Evolutionary conservation across 495 filamentous ascomycete species (phyloP).

Genomic region (Bacidia gigantensis): DNA sequence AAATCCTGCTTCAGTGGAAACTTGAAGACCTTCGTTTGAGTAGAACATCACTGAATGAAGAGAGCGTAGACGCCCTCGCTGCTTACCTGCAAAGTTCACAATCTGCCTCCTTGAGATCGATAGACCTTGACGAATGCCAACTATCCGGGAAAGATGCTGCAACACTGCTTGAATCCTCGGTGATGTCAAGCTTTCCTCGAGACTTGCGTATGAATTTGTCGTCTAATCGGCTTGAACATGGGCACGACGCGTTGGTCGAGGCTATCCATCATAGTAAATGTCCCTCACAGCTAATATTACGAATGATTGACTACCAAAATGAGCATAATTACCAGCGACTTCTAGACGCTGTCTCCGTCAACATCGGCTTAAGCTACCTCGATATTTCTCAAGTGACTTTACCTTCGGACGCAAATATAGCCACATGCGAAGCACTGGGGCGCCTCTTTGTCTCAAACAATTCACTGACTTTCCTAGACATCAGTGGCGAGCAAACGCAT

Average conservation of each 20-base stretch:
- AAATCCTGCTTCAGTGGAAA: conserved; percentile 57
- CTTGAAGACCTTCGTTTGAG: conserved; percentile 62
- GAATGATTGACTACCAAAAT: conserved; percentile 73
- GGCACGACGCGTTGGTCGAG: conserved; percentile 53
- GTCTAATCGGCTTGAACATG: conserved; percentile 65
- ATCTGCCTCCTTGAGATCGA: conserved; percentile 50
- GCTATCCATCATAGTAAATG: conserved; percentile 50
- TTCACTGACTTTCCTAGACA: conserved; percentile 63
- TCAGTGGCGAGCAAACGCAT: conserved; percentile 81
- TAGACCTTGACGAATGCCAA: conserved; percentile 67
- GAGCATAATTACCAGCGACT: conserved; percentile 61
- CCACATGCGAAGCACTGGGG: conserved; percentile 61
- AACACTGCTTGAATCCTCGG: conserved; percentile 54
- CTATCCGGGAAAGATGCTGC: conserved; percentile 68
- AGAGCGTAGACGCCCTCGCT: conserved; percentile 44
- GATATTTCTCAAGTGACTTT: conserved; percentile 82
- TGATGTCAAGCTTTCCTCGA: conserved; percentile 39
- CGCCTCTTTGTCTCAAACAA: conserved; percentile 65
- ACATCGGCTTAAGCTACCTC: conserved; percentile 61
- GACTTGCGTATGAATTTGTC: conserved; percentile 66
- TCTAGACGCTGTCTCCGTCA: conserved; percentile 54
- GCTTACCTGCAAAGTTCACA: conserved; percentile 47
- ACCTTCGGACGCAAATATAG: conserved; percentile 58
- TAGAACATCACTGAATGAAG: conserved; percentile 45
- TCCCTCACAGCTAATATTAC: conserved; percentile 62